Base-by-base conservation (phyloP, 495 filamentous ascomycete species). In the Hyaloscypha variabilis region DNA sequence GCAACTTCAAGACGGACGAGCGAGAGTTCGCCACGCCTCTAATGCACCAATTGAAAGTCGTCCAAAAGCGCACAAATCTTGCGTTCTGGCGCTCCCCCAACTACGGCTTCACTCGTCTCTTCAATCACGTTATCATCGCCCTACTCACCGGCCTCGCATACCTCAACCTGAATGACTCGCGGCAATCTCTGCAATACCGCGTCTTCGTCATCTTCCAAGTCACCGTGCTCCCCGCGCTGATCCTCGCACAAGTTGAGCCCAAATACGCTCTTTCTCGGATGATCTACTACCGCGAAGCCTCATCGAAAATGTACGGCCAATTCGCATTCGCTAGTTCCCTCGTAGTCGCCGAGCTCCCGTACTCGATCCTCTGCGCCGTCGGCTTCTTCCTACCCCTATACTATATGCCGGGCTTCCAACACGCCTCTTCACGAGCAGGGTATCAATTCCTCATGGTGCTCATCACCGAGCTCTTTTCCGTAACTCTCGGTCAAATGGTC, bases 111-210 rank as follows among this genome's bases (percentile, higher is more conserved):
- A 84, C 90, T 59, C 87, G 87, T 46, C 86, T 88, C 62, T 87
- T 88, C 79, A 91, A 91, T 74, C 89, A 90, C n/a, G 95, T 96
- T 73, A 94, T 83, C 69, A 89, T 94, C 64, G 83, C 89, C 8
- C 70, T 96, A 14, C 75, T 94, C 54, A 92, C 89, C 0, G 92
- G 92, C 34, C 79, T 96, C 21, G 86, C 93, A 19, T 96, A 95
- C 79, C 95, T 84, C 79, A 81, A 87, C 69, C 81, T 94, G 8
- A 88, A 89, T 17, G 78, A 87, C 72, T 83, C 82, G 1, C 76
- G 91, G 3, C 79, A 83, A 36, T 89, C 90, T 66, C 86, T 97
- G 79, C 90, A 96, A 75, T 86, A 91, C 75, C 85, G 89, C 66
- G 87, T 96, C 83, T 92, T 92, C 73, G 85, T 87, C 52, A 79